Evolutionary conservation across 1,139 yeast species (phyloP), one percentile per base, ranked within the genome.

Genomic region (Saccharomyces hybrid): DNA sequence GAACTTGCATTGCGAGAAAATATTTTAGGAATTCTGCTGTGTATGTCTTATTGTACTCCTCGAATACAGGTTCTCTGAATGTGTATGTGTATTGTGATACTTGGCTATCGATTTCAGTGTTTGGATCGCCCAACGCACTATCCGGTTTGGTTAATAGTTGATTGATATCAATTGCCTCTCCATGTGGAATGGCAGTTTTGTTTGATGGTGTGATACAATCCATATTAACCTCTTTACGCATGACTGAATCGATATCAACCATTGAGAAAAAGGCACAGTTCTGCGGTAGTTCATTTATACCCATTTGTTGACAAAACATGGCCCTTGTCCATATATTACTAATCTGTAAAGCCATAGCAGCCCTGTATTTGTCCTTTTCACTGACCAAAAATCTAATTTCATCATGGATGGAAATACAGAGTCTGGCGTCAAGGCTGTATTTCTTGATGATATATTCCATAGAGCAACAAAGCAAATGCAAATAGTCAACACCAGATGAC

Each of bases 321-420:
- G 96, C 95, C 59, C 99, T 77, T 0, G 99, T 93, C 99, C 99
- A 95, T 6, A 91, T 67, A 68, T 95, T 95, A 58, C 95, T 82
- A 24, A 95, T 80, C 67, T 95, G 99, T 53, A 95, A 74, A 2
- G 96, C 81, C 71, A 91, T 75, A 0, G 96, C 95, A 1, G 86
- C 86, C 59, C 82, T 77, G 64, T 87, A 86, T 62, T 78, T 79
- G 65, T 93, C 95, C 59, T 83, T 81, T 42, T 86, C 85, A 53
- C 82, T 81, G 1, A 83, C 89, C 61, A 95, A 68, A 67, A 85
- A 95, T 59, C 99, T 75, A 55, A 95, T 79, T 69, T 95, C 99
- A 71, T 95, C 99, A 70, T 95, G 99, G 34, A 95, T 97, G 0
- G 99, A 90, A 19, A 95, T 77, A 58, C 86, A 76, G 55, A 95